Evolutionary conservation across 139 green algal species (phyloP).

Genomic region (Chlamydomonas applanata): DNA sequence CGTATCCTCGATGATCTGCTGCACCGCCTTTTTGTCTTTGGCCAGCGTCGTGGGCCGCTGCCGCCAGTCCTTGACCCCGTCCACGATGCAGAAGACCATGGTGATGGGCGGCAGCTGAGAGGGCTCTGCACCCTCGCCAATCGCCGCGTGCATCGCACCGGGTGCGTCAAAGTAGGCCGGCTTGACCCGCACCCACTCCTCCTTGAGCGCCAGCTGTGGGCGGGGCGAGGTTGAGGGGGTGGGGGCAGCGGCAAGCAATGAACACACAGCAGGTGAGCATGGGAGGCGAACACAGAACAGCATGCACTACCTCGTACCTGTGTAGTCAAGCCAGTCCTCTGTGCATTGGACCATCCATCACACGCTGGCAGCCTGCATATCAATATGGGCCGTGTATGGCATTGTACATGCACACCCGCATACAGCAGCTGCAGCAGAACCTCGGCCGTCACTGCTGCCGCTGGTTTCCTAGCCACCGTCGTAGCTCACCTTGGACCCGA

Average conservation of each 20-base stretch:
- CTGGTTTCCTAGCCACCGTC: not conserved
- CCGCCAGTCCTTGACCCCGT: slow-evolving; percentile 1
- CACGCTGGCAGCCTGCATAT: no score
- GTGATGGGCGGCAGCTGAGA: slow-evolving; percentile 14
- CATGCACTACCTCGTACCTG: no score
- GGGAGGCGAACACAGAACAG: no score
- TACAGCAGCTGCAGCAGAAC: no score
- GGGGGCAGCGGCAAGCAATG: no score
- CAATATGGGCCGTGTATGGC: no score
- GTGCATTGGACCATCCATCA: no score
- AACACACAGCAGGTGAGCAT: no score
- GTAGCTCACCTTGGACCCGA: not conserved
- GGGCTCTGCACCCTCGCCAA: not conserved
- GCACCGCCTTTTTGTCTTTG: not conserved
- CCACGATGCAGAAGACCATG: slow-evolving; percentile 36
- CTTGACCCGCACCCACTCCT: slow-evolving; percentile 6
- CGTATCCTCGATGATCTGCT: not conserved
- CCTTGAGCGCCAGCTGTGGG: slow-evolving; percentile 8
- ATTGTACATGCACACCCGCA: no score
- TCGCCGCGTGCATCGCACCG: slow-evolving; percentile 1
- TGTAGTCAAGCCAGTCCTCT: no score
- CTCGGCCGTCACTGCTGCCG: no score
- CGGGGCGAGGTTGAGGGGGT: no score
- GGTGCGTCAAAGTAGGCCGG: slow-evolving; percentile 12
- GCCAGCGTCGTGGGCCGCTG: not conserved